Evolutionary conservation across 257 asterid genomes (phyloP).

Genomic region (Solanum okadae): DNA sequence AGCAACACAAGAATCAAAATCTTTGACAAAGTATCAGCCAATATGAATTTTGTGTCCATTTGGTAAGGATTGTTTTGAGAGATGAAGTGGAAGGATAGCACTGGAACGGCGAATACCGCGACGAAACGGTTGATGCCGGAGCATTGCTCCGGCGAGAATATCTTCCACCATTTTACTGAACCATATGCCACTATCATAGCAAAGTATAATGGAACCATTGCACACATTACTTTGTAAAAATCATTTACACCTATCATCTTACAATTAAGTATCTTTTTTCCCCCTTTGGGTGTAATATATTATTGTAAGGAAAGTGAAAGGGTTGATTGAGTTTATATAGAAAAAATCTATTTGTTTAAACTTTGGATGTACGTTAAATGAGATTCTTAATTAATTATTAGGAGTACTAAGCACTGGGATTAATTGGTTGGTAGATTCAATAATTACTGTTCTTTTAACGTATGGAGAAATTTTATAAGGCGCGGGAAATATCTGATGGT

Average conservation of each 20-base stretch:
- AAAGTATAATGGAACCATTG: slow-evolving; percentile 64
- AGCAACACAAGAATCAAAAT: slow-evolving; percentile 26
- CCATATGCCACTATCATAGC: slow-evolving; percentile 62
- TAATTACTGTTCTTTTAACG: not conserved
- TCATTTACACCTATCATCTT: slow-evolving; percentile 45
- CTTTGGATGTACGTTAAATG: not conserved
- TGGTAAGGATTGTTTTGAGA: slow-evolving; percentile 61
- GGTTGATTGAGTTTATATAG: not conserved
- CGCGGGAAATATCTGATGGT: not conserved
- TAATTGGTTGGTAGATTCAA: not conserved
- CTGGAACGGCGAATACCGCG: slow-evolving; percentile 62
- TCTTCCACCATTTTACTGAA: slow-evolving; percentile 54
- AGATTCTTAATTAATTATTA: not conserved
- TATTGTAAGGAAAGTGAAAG: not conserved
- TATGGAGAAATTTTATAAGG: not conserved
- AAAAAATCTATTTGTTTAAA: not conserved
- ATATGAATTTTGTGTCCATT: slow-evolving; percentile 50
- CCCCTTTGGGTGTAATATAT: not conserved
- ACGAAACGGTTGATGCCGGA: slow-evolving; percentile 71
- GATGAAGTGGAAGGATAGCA: slow-evolving; percentile 68
- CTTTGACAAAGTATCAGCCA: slow-evolving; percentile 55
- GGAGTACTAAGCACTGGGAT: not conserved
- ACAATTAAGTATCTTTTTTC: not conserved
- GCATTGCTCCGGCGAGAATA: slow-evolving; percentile 72
- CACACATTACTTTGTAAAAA: slow-evolving; percentile 63